Evolutionary conservation across 352 stramenopile species (phyloP), one percentile per base, ranked within the genome.

Genomic region (Halophytophthora batemanensis): DNA sequence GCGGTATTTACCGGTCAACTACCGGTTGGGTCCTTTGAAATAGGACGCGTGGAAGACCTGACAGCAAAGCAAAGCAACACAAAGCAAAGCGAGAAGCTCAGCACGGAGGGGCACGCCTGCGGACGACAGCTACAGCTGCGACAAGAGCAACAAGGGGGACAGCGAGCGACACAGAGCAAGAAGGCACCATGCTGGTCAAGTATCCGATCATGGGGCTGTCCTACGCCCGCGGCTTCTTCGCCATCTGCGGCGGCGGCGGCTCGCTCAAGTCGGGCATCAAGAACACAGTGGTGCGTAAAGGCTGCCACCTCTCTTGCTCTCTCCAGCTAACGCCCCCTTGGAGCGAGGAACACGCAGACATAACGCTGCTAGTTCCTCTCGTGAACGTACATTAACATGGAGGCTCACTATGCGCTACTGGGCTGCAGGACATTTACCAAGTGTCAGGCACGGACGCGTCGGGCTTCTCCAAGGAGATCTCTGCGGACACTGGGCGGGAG

Each of bases 121-220:
- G 25, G 25, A 31, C 25, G 25, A 31, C 25, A 31, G 25, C 25
- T 4, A 10, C 33, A 38, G 15, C 33, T 6, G 3, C 33, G 10
- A 13, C 33, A 17, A 18, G 56, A 49, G 54, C 38, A 48, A 42
- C 36, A 18, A 37, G n/a, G n/a, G n/a, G n/a, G n/a, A n/a, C 21
- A 39, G 7, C 21, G 37, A 13, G 15, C 35, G 19, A 7, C 8
- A 17, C 21, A 17, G 15, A 45, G 22, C 1, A 15, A 25, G 19
- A 7, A n/a, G 18, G 28, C 49, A 66, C 10, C 17, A 93, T 93
- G 80, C 66, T 80, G 43, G 82, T 92, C 61, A 88, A 86, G 59
- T 93, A 91, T 56, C 82, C 82, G 23, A 89, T 93, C 59, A 86
- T 93, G 69, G 82, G 82, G 47, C 69, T 93, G 1, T 88, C 78